Conservation (phyloP, 176 grass and related monocot genomes). For the Juncus inflexus region DNA sequence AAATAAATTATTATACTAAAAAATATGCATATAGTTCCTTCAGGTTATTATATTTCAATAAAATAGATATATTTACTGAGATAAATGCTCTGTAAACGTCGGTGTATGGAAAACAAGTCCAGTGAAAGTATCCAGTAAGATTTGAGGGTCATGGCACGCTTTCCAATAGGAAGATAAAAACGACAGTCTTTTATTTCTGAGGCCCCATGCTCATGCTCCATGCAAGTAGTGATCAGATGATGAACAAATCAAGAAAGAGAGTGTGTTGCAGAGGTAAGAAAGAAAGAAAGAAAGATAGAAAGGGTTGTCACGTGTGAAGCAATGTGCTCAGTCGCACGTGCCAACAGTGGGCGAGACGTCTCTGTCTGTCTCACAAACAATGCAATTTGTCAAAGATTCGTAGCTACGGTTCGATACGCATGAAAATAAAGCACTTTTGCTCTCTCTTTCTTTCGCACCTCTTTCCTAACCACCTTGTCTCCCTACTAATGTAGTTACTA, state of each 20-base stretch:
- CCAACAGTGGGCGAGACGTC: conserved; percentile 37
- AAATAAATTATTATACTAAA: too few relatives aligned
- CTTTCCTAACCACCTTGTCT: conserved; percentile 9
- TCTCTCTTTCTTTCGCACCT: background rate
- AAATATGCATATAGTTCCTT: background rate
- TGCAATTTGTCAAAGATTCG: conserved; percentile 22
- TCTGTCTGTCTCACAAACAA: background rate
- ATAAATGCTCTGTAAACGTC: background rate
- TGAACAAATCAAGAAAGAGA: conserved; percentile 21
- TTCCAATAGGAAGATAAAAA: background rate
- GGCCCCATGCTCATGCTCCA: conserved; percentile 2
- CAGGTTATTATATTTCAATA: background rate
- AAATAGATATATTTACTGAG: background rate
- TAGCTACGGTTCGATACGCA: conserved; percentile 21
- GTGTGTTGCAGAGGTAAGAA: too few relatives aligned
- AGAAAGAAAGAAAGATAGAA: conserved; percentile 15
- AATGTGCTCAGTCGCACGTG: conserved; percentile 35
- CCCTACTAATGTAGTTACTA: too few relatives aligned
- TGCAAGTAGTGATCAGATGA: background rate
- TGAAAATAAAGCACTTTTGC: conserved; percentile 13
- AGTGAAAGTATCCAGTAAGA: background rate
- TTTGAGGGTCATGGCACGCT: background rate
- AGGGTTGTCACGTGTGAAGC: conserved; percentile 31
- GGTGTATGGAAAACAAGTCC: background rate
- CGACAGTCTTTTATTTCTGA: conserved; percentile 11